phyloP scores from a whole-genome alignment of 169 alveolate species.

The Cystoisospora suis region DNA sequence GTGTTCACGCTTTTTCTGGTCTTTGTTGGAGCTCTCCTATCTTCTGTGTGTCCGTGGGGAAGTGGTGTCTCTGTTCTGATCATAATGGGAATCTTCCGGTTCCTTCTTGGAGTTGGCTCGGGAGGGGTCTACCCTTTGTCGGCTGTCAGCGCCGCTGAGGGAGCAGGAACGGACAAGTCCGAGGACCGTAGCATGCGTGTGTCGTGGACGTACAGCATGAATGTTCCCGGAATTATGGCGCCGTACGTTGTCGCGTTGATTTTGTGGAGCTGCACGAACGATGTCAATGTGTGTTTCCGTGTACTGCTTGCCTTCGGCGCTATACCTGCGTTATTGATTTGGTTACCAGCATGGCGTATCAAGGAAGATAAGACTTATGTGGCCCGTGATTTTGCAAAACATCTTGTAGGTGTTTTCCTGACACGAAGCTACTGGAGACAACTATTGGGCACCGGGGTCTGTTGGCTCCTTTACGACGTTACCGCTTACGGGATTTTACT shows the following conservation, averaged over 20 bases:
- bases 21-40: slow-evolving; percentile 21
- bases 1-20: slow-evolving; percentile 34
- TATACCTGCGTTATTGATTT: slow-evolving; percentile 44
- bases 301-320: slow-evolving; percentile 49
- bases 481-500: slow-evolving; percentile 57
- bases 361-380: neutral
- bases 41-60: slow-evolving; percentile 47
- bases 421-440: slow-evolving; percentile 41
- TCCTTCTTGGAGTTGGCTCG: slow-evolving; percentile 50
- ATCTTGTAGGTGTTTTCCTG: slow-evolving; percentile 5
- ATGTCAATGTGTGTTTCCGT: slow-evolving; percentile 35
- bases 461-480: slow-evolving; percentile 60
- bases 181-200: slow-evolving; percentile 52
- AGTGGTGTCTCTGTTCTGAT: slow-evolving; percentile 10
- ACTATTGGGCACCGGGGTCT: slow-evolving; percentile 57
- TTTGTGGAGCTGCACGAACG: neutral
- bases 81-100: slow-evolving; percentile 39
- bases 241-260: slow-evolving; percentile 39
- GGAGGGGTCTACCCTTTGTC: slow-evolving; percentile 57
- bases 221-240: slow-evolving; percentile 50
- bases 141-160: slow-evolving; percentile 59
- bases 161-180: neutral
- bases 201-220: slow-evolving; percentile 56
- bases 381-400: slow-evolving; percentile 9
- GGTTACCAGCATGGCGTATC: slow-evolving; percentile 56